A percentile compares a stretch with the other conserved stretches of the same genome.
Conservation (phyloP, 306 rosid species). For the Lupinus albus region DNA sequence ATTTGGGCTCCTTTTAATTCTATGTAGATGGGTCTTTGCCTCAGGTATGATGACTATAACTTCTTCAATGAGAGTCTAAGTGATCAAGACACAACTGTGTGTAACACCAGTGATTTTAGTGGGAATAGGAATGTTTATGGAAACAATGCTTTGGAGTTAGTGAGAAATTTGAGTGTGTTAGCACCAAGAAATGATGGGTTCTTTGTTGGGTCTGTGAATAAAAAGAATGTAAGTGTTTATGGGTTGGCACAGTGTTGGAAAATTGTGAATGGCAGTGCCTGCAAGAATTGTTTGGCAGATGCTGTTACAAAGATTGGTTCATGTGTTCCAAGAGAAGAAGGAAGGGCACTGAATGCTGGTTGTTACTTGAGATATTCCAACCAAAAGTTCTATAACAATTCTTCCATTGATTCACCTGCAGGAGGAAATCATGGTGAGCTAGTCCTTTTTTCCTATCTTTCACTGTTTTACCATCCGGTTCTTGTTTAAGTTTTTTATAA, state of each 20-base stretch:
- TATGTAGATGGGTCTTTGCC: too few species aligned
- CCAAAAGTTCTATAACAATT: conserved; percentile 58
- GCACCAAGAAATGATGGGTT: conserved; percentile 60
- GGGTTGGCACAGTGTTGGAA: conserved; percentile 88
- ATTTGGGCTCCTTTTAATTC: too few species aligned
- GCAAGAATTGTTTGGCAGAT: conserved; percentile 53
- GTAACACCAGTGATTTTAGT: conserved; percentile 36
- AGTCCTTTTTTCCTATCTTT: conserved; percentile 3
- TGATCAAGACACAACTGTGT: conserved; percentile 45
- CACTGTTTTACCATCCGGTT: not conserved
- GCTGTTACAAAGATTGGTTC: conserved; percentile 45
- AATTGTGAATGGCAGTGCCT: conserved; percentile 46
- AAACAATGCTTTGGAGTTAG: conserved; percentile 43
- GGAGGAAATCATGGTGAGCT: conserved; percentile 47
- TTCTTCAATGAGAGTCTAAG: conserved; percentile 57
- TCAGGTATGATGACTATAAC: conserved; percentile 58
- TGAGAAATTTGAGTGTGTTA: conserved; percentile 52
- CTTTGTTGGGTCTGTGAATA: conserved; percentile 43
- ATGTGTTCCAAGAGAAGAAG: conserved; percentile 63
- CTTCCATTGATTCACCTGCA: conserved; percentile 17
- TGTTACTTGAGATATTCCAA: conserved; percentile 69
- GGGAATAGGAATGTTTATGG: conserved; percentile 41
- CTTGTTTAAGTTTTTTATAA: not conserved
- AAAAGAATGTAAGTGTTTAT: conserved; percentile 49
- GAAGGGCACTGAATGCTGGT: conserved; percentile 66